Base-by-base conservation (phyloP, 2,329 filamentous ascomycete genomes). In the Fusarium sp. region DNA sequence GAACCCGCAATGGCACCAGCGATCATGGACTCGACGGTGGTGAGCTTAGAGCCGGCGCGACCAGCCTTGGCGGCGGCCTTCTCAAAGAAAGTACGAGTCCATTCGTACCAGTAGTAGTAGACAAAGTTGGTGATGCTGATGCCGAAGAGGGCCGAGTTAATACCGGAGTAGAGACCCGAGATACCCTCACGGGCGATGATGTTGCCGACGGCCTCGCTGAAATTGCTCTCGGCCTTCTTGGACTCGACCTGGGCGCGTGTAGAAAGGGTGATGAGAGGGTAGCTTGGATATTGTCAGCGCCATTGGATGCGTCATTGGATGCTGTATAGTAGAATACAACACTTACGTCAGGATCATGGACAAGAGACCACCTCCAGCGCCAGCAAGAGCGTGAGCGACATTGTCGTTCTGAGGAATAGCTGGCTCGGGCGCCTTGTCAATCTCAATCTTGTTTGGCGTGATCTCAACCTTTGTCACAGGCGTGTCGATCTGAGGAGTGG, bases 81-180 rank as follows among this genome's bases (percentile, higher is more conserved):
- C 79, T 93, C 94, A 83, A 98, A 98, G 78, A 92, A 92, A 51
- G 91, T 87, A 62, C 94, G 91, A 67, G 94, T 96, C 93, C 94
- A 99, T 84, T 99, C 96, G 82, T 98, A 99, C 95, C 93, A 99
- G 86, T 98, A 99, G 84, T 99, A 99, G 87, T 99, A 99, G 47
- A 99, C 95, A 79, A 99, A 99, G 85, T 99, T 99, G 75, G 96
- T 99, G 73, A 99, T 91, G 80, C 92, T 96, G 84, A 99, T 98
- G 79, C 96, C 96, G 80, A 99, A 98, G 45, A 99, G 86, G 52
- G 96, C 96, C 67, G 93, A 97, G 80, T 97, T 94, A 62, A 99
- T 89, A 42, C 96, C 96, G 8, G 96, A 91, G 79, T 98, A 99
- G 36, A 99, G 89, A 33, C 96, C 96, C 3, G 88, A 84, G 58